Percentiles rank a stretch among this genome's conserved stretches.
Conservation (phyloP, 176 grass and related monocot genomes). For the Saccharum officinarum region DNA sequence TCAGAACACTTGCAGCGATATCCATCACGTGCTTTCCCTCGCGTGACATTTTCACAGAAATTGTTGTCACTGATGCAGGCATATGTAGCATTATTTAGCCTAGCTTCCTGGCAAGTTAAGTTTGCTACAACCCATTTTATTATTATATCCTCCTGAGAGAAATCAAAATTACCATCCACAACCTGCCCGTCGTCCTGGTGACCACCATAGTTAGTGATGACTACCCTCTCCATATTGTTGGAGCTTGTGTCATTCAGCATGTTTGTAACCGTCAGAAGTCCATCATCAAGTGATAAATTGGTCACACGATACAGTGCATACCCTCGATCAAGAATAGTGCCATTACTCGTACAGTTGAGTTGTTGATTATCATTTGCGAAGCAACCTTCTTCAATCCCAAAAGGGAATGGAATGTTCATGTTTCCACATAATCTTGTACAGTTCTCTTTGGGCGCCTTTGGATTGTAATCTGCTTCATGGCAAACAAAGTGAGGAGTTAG, state of each 20-base stretch:
- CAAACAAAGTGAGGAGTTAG: no score
- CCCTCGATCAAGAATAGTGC: no score
- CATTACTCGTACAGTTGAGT: no score
- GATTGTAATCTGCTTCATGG: background rate
- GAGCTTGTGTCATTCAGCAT: background rate
- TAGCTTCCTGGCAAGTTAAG: background rate
- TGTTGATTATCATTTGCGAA: no score
- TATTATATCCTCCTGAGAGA: background rate
- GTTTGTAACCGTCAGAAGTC: background rate
- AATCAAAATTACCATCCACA: background rate
- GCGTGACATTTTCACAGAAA: no score
- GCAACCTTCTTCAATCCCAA: no score
- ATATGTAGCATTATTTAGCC: background rate
- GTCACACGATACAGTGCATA: background rate
- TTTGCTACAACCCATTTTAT: background rate
- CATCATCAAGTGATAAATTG: slow-evolving; percentile 6
- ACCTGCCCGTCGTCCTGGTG: background rate
- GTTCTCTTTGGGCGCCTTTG: no score
- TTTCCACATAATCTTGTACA: no score
- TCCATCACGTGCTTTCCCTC: no score
- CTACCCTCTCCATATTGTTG: background rate
- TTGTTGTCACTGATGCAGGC: no score
- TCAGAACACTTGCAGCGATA: no score
- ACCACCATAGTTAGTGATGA: background rate
- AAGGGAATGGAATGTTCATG: no score